A percentile compares a stretch with the other conserved stretches of the same genome.
These are phyloP conservation scores for Heliosperma pusillum DNA, from an alignment of 148 eudicot species.

Conservation along the genomic window DNA sequence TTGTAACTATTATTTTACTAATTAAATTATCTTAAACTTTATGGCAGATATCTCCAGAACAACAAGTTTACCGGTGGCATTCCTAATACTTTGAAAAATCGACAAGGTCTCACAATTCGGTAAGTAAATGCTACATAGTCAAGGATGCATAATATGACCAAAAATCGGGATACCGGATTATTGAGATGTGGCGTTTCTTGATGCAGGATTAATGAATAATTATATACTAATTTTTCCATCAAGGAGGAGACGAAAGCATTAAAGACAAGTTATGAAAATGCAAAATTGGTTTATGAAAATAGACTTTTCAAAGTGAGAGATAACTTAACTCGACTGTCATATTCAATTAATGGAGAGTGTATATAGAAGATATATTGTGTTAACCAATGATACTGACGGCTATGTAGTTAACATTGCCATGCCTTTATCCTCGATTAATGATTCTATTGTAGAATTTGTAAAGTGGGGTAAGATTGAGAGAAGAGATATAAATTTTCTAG, in stretches of 20 bases:
- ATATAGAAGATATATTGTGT: background rate
- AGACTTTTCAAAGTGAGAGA: background rate
- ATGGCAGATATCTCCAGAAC: conserved; percentile 55
- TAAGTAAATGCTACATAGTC: conserved; percentile 17
- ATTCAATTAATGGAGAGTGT: background rate
- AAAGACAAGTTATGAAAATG: background rate
- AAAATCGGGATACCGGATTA: background rate
- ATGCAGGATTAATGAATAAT: background rate
- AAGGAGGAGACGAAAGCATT: background rate
- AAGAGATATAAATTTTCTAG: too few species aligned
- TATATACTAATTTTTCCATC: background rate
- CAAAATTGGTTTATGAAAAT: background rate
- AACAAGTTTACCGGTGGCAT: conserved; percentile 48
- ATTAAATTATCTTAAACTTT: background rate
- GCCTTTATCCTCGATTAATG: too few species aligned
- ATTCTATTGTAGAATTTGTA: too few species aligned
- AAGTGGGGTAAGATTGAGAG: too few species aligned
- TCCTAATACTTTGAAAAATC: conserved; percentile 39
- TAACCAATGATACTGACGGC: background rate
- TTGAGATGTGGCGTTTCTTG: background rate
- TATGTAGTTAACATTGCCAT: too few species aligned
- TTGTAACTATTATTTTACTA: background rate
- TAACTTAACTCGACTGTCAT: background rate
- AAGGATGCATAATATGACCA: background rate
- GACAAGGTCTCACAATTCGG: conserved; percentile 29